A percentile compares a stretch with the other conserved stretches of the same genome.
These are phyloP conservation scores for Mollisiaceae sp. DNA, from an alignment of 2,329 filamentous ascomycete species.

Conservation along the genomic window DNA sequence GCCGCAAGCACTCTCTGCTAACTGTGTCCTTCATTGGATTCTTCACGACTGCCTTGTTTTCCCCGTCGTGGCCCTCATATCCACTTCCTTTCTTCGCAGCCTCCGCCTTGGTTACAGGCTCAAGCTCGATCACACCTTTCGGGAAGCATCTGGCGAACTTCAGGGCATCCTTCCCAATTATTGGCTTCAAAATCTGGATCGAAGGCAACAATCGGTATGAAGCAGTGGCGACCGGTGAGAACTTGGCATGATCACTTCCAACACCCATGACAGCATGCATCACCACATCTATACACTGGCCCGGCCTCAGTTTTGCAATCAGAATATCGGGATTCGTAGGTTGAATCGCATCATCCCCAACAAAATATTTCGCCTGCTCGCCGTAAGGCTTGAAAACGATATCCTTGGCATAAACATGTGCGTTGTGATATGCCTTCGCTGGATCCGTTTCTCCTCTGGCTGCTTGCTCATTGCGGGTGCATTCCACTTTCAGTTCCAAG, in stretches of 20 bases:
- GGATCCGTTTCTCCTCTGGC: conserved; percentile 78
- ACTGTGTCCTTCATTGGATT: conserved; percentile 95
- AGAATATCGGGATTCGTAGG: conserved; percentile 91
- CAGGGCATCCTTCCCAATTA: conserved; percentile 82
- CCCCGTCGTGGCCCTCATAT: conserved; percentile 76
- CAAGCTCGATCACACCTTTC: conserved; percentile 81
- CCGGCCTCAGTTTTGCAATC: conserved; percentile 90
- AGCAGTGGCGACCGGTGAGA: conserved; percentile 93
- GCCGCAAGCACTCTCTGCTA: conserved; percentile 87
- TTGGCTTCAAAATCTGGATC: conserved; percentile 83
- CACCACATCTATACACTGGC: conserved; percentile 82
- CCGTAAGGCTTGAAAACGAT: conserved; percentile 79
- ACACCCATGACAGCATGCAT: conserved; percentile 96
- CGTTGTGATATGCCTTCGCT: conserved; percentile 81
- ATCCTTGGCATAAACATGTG: conserved; percentile 80
- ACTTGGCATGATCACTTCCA: conserved; percentile 94
- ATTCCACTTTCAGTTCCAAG: conserved; percentile 77
- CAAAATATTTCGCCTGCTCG: conserved; percentile 72
- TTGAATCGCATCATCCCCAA: conserved; percentile 68
- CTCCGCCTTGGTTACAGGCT: conserved; percentile 72
- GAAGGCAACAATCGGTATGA: conserved; percentile 89
- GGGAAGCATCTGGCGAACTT: conserved; percentile 94
- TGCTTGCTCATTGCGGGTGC: conserved; percentile 78
- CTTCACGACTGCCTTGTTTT: conserved; percentile 84
- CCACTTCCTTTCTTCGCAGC: conserved; percentile 62